phyloP scores from a whole-genome alignment of 1,284 basidiomycete species.

The Entoloma clypeatum region DNA sequence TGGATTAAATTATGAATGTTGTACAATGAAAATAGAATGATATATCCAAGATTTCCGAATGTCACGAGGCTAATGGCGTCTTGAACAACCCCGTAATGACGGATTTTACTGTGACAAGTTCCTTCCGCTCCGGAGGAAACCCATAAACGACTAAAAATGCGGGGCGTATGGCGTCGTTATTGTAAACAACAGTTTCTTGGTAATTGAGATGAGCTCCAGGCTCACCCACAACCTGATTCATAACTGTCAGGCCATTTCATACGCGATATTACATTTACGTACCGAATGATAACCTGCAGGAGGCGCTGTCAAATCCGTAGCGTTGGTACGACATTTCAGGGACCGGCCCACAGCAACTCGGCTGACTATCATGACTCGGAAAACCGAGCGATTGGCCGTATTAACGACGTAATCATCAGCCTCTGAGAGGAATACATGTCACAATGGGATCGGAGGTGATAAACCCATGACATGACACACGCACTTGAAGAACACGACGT shows the following conservation, averaged over 20 bases:
- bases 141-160: conserved; percentile 55
- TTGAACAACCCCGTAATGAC: conserved; percentile 24
- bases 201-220: conserved; percentile 57
- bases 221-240: conserved; percentile 46
- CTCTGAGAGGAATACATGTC: conserved; percentile 34
- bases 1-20: too few relatives aligned
- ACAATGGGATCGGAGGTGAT: not conserved
- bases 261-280: conserved; percentile 16
- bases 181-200: conserved; percentile 58
- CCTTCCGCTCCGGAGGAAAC: conserved; percentile 15
- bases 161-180: conserved; percentile 55
- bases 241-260: not conserved
- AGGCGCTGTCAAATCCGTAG: conserved; percentile 40
- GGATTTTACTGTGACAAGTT: not conserved
- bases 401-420: conserved; percentile 56
- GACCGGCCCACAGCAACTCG: conserved; percentile 60
- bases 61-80: conserved; percentile 34
- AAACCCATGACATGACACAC: conserved; percentile 20
- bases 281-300: conserved; percentile 58
- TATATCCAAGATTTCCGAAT: conserved; percentile 7
- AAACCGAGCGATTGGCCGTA: conserved; percentile 32
- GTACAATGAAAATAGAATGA: too few relatives aligned
- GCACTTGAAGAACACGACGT: conserved; percentile 58
- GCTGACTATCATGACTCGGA: conserved; percentile 48
- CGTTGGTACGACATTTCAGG: conserved; percentile 44